phyloP scores from a whole-genome alignment of 108 stramenopile genomes.

The Tribonema minus region DNA sequence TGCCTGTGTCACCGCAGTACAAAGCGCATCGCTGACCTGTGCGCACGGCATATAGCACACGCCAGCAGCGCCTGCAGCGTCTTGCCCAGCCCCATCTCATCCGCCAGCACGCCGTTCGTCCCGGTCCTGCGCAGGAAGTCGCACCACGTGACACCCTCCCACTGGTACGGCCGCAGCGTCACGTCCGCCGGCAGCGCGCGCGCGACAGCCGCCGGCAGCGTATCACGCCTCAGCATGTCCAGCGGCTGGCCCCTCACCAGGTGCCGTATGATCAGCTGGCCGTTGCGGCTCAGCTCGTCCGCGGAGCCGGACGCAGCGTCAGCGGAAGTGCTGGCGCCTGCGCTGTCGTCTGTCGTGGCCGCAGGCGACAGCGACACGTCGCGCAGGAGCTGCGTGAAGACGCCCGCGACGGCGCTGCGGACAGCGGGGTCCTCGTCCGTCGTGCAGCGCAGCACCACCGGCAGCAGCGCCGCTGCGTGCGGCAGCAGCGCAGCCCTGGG shows the following conservation, averaged over 20 bases:
- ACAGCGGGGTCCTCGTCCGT: background rate
- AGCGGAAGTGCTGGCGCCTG: background rate
- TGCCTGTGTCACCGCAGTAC: background rate
- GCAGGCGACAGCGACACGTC: background rate
- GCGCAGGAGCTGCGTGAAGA: background rate
- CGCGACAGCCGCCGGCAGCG: slow-evolving; percentile 1
- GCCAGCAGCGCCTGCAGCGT: slow-evolving; percentile 43
- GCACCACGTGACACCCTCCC: slow-evolving; percentile 42
- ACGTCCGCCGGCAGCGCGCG: background rate
- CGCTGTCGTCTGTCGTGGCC: background rate
- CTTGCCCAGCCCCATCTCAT: slow-evolving; percentile 48
- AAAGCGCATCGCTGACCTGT: background rate
- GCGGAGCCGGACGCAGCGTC: background rate
- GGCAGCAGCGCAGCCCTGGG: slow-evolving; percentile 7
- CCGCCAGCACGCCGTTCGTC: slow-evolving; percentile 31
- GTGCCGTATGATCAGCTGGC: slow-evolving; percentile 19
- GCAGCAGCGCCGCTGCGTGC: slow-evolving; percentile 17
- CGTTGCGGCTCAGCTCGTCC: background rate
- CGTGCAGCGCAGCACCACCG: slow-evolving; percentile 15
- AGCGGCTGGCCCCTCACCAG: slow-evolving; percentile 31
- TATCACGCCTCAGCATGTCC: background rate
- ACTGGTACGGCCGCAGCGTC: slow-evolving; percentile 32
- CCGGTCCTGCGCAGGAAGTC: slow-evolving; percentile 34
- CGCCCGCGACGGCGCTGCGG: background rate
- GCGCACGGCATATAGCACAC: slow-evolving; percentile 3